Evolutionary conservation across 1,284 basidiomycete species (phyloP).

Genomic region (Testicularia cyperi): DNA sequence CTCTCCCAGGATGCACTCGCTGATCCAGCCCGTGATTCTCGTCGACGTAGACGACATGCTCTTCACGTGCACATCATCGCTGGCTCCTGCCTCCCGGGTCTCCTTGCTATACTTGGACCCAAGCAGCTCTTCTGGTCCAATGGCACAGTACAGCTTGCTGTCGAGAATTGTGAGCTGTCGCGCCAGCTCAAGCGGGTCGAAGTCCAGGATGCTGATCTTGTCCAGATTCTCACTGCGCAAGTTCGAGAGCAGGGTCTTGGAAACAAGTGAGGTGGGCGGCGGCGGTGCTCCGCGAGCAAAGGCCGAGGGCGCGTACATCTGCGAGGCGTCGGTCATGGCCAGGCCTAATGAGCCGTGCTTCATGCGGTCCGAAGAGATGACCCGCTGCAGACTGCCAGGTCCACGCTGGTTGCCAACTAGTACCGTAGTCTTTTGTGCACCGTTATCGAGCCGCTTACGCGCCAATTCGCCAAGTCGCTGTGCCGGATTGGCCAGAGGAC

Average conservation of each 20-base stretch:
- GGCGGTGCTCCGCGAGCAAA: constrained; percentile 24
- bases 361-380: constrained; percentile 57
- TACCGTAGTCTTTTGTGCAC: constrained; percentile 30
- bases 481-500: constrained; percentile 70
- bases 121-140: constrained; percentile 61
- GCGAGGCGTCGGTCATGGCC: constrained; percentile 34
- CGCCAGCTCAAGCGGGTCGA: constrained; percentile 71
- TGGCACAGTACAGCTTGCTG: constrained; percentile 58
- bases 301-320: constrained; percentile 45
- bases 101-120: constrained; percentile 57
- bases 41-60: constrained; percentile 62
- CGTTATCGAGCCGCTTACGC: constrained; percentile 35
- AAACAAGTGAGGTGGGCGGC: constrained; percentile 72
- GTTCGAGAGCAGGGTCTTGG: constrained; percentile 70
- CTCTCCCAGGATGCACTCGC: constrained; percentile 62
- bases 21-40: constrained; percentile 63
- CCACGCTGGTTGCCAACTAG: constrained; percentile 33
- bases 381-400: constrained; percentile 47
- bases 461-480: constrained; percentile 60
- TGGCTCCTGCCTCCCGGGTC: constrained; percentile 21
- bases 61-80: constrained; percentile 54
- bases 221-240: constrained; percentile 63
- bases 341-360: constrained; percentile 24
- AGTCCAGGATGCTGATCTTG: constrained; percentile 76
- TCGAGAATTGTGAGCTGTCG: constrained; percentile 63